Base-by-base conservation (phyloP, 176 grass and related monocot genomes). In the Raddia guianensis region DNA sequence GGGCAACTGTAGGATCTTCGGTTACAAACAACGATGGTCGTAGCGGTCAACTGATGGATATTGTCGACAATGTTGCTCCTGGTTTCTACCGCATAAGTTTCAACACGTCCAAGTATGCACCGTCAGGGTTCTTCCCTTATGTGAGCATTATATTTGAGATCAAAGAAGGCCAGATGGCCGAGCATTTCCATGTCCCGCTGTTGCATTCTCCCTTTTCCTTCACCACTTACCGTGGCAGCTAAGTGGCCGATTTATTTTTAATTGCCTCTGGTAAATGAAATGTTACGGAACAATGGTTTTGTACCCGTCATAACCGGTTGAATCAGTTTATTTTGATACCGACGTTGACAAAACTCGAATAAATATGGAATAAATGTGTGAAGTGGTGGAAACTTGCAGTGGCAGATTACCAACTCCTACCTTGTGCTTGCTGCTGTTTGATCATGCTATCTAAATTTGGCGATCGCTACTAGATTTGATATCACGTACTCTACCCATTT, bases 131-230 rank as follows among this genome's bases (percentile, higher is more conserved):
- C 72, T 95, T 95, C 57, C 92, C 92, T 40, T 95, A 95, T 67
- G 90, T 99, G 61, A 88, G 92, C 84, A 86, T 99, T 62, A 82
- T 91, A 61, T 99, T 99, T 79, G 80, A 93, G 90, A 86, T 99
- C 63, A 90, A 83, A 65, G 87, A 86, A 14, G 84, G 68, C 64
- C 90, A 99, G 81, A 86, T 62, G 54, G 72, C 77, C 3, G 90
- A 99, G 75, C 92, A 99, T 87, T 99, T 95, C 80, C 96, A 95
- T 81, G 92, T 99, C 33, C 96, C 96, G 0, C 76, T 99, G 19
- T 73, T 99, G 90, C 53, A 93, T 91, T 89, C 96, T 73, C 90
- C 96, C 19, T 99, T 93, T 73, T 99, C 88, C 2, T 95, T 98
- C 69, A 91, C 90, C 79, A 95, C 96, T 79, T 95, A 91, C 49